Evolutionary conservation across 225 moss, liverwort and hornwort genomes (phyloP), one percentile per base, ranked within the genome.

Genomic region (Bryum argenteum): DNA sequence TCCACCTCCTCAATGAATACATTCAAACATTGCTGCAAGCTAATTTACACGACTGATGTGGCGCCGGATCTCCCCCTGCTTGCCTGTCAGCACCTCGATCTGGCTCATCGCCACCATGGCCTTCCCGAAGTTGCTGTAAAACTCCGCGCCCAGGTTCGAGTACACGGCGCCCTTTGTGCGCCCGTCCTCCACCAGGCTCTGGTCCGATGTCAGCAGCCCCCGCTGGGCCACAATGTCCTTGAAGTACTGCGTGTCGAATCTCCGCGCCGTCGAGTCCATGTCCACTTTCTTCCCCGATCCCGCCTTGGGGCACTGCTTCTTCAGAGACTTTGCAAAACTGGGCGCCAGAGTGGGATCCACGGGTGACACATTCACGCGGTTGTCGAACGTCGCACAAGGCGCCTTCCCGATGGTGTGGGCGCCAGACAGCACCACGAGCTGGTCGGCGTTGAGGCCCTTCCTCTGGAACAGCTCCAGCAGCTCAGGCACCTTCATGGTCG

Each of bases 351-450:
- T 42, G 41, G 44, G 11, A 3, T 62, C 55, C 15, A 73, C 73
- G 24, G 73, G 38, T 1, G 14, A 8, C 44, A 13, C 0, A 13
- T 44, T 10, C 44, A 44, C 1, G 44, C 44, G 44, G 44, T 44
- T 44, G 44, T 44, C 44, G 44, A 44, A 44, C 44, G 44, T 44
- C 44, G 0, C 0, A 43, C 79, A 79, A 4, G 63, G 70, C 9
- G 69, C 63, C 11, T 15, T 58, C 3, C 79, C 79, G 65, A 79
- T 79, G 58, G 74, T 79, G 74, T 79, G 79, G 2, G 65, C 70
- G 50, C 79, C 79, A 11, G 79, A 77, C 18, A 81, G 74, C 24
- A 65, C 43, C 45, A 78, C 77, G 71, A 84, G 73, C 21, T 84
- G 65, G 23, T 56, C 15, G 2, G 54, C 60, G 43, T 44, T 56